phyloP scores from a whole-genome alignment of 306 rosid species.

The Lablab purpureus region DNA sequence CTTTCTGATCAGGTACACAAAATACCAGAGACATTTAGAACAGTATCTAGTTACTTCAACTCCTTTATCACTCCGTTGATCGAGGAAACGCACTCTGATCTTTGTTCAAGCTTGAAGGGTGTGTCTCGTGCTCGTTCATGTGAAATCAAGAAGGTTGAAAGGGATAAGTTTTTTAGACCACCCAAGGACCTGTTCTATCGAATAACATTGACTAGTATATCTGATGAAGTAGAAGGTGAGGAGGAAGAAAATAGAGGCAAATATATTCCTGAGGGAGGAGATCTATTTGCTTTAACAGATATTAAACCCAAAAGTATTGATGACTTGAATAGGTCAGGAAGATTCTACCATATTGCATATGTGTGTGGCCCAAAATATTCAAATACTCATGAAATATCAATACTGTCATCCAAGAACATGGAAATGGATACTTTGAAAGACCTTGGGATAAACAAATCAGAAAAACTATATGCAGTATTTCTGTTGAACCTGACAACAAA shows the following conservation, averaged over 20 bases:
- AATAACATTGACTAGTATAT: background rate
- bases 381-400: background rate
- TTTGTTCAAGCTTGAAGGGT: constrained; percentile 43
- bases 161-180: background rate
- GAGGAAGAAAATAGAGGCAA: background rate
- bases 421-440: background rate
- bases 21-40: constrained; percentile 56
- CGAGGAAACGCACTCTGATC: constrained; percentile 64
- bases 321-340: background rate
- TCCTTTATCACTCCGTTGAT: constrained; percentile 56
- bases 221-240: background rate
- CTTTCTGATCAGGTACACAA: constrained; percentile 47
- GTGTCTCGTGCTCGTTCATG: constrained; percentile 39
- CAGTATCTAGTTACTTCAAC: constrained; percentile 43
- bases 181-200: constrained; percentile 43
- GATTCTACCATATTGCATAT: background rate
- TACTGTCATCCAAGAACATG: background rate
- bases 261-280: background rate
- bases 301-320: background rate
- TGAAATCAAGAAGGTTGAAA: constrained; percentile 36
- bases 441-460: background rate
- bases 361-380: background rate
- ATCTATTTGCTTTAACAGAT: background rate
- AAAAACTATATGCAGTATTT: background rate
- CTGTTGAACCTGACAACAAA: background rate